Evolutionary conservation across 2,329 filamentous ascomycete species (phyloP).

Genomic region (Aspergillus flavus): DNA sequence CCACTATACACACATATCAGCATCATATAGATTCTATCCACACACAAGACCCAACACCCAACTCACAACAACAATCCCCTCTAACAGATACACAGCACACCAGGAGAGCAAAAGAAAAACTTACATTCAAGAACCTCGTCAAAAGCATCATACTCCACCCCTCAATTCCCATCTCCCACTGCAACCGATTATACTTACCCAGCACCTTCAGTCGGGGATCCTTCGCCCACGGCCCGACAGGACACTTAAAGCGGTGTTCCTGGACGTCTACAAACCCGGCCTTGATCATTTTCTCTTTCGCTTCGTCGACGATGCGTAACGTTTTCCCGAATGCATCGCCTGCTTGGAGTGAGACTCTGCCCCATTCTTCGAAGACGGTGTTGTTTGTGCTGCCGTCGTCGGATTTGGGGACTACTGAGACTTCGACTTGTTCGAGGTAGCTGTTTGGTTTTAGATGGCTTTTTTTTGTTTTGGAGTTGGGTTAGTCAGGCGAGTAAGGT

Average conservation of each 20-base stretch:
- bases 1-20: slow-evolving; percentile 8
- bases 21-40: too few relatives aligned
- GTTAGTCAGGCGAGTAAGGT: not conserved
- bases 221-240: slow-evolving; percentile 26
- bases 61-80: too few relatives aligned
- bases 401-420: slow-evolving; percentile 41
- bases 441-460: slow-evolving; percentile 41
- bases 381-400: slow-evolving; percentile 40
- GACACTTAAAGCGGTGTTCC: slow-evolving; percentile 29
- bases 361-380: slow-evolving; percentile 33
- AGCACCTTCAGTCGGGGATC: slow-evolving; percentile 23
- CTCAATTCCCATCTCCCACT: slow-evolving; percentile 32
- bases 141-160: slow-evolving; percentile 31
- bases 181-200: slow-evolving; percentile 25
- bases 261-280: slow-evolving; percentile 30
- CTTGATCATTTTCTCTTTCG: slow-evolving; percentile 24
- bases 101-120: too few relatives aligned
- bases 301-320: slow-evolving; percentile 28
- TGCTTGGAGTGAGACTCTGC: slow-evolving; percentile 17
- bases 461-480: not conserved
- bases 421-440: slow-evolving; percentile 45
- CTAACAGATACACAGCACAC: too few relatives aligned
- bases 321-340: slow-evolving; percentile 34
- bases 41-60: too few relatives aligned
- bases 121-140: slow-evolving; percentile 29